phyloP scores from a whole-genome alignment of 306 rosid species.

The Pyrus communis region DNA sequence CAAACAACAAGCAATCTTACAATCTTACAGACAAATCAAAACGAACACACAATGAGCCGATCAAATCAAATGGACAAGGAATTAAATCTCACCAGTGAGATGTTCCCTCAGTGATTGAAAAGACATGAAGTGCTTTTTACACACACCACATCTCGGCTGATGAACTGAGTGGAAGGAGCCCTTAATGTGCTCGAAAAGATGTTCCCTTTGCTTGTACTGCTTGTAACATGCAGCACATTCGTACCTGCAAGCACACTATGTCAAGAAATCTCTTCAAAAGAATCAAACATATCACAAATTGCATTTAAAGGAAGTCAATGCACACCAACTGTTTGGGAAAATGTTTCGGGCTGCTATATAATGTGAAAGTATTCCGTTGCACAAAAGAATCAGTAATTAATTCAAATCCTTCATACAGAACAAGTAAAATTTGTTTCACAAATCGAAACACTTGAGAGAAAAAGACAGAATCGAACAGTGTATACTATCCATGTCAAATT shows the following conservation, averaged over 20 bases:
- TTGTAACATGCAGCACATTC: conserved; percentile 74
- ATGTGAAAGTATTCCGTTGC: background rate
- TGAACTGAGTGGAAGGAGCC: conserved; percentile 55
- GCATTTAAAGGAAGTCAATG: background rate
- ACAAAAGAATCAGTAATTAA: no score
- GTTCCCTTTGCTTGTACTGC: conserved; percentile 67
- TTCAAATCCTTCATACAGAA: no score
- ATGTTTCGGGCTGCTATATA: no score
- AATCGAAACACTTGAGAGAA: background rate
- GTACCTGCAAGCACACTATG: conserved; percentile 37
- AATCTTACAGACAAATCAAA: background rate
- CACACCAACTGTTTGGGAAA: background rate
- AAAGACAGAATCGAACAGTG: background rate
- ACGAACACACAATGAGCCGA: background rate
- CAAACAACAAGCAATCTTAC: background rate
- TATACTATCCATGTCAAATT: background rate
- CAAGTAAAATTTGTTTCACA: background rate
- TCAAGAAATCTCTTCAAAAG: background rate
- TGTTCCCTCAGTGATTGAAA: conserved; percentile 84
- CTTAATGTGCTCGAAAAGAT: conserved; percentile 69
- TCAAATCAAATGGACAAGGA: background rate
- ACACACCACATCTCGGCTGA: conserved; percentile 66
- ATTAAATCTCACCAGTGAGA: conserved; percentile 42
- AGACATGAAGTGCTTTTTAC: conserved; percentile 68
- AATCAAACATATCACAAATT: background rate